Evolutionary conservation across 2,329 filamentous ascomycete genomes (phyloP).

Genomic region (Penicillium sp.): DNA sequence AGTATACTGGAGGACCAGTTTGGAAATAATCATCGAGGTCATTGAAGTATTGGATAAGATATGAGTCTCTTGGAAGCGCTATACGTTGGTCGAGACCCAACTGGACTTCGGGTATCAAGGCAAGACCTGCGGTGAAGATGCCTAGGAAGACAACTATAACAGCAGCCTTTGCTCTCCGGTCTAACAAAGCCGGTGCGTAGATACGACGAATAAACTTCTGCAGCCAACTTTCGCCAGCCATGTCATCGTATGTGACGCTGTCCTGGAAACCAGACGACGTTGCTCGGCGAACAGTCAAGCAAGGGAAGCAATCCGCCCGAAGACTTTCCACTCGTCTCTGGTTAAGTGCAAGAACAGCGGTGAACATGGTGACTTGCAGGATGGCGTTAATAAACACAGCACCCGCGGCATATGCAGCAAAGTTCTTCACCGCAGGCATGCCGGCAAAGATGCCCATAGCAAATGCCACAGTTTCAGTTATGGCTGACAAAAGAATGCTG

Average conservation of each 20-base stretch:
- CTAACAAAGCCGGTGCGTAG: slow-evolving; percentile 79
- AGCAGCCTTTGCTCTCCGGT: slow-evolving; percentile 71
- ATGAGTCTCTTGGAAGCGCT: slow-evolving; percentile 88
- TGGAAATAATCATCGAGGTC: slow-evolving; percentile 92
- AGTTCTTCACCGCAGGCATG: slow-evolving; percentile 97
- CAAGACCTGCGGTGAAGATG: slow-evolving; percentile 78
- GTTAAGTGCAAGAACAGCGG: slow-evolving; percentile 86
- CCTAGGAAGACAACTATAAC: slow-evolving; percentile 81
- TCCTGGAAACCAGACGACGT: slow-evolving; percentile 62
- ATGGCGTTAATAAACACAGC: slow-evolving; percentile 96
- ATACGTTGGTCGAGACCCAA: slow-evolving; percentile 92
- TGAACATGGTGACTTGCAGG: slow-evolving; percentile 96
- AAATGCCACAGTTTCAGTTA: slow-evolving; percentile 91
- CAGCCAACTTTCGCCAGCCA: slow-evolving; percentile 74
- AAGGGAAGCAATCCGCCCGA: slow-evolving; percentile 89
- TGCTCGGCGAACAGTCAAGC: slow-evolving; percentile 73
- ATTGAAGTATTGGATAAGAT: slow-evolving; percentile 93
- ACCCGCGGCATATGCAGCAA: slow-evolving; percentile 92
- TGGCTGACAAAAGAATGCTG: slow-evolving; percentile 90
- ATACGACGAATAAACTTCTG: slow-evolving; percentile 85
- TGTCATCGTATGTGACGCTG: slow-evolving; percentile 63
- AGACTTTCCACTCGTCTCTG: slow-evolving; percentile 85
- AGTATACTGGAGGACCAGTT: slow-evolving; percentile 90
- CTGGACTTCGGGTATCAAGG: slow-evolving; percentile 76
- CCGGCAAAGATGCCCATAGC: slow-evolving; percentile 88